Evolutionary conservation across 495 filamentous ascomycete genomes (phyloP).

Genomic region (Collariella sp.): DNA sequence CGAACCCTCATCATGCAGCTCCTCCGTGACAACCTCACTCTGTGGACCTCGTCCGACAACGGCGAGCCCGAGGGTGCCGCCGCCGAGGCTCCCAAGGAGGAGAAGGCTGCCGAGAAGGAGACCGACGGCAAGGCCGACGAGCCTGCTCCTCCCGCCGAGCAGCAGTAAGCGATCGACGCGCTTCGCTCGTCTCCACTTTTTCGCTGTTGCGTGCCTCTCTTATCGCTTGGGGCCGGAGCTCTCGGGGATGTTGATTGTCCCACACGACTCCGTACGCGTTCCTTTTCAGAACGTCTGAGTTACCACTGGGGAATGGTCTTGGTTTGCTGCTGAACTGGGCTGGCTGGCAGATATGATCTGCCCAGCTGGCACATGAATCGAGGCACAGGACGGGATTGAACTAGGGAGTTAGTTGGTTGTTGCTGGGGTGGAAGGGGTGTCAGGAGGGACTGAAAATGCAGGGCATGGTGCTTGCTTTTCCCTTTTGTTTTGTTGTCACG

Average conservation of each 20-base stretch:
- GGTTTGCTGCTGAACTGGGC: constrained; percentile 2
- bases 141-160: constrained; percentile 33
- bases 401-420: constrained; percentile 32
- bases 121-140: constrained; percentile 47
- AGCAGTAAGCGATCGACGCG: constrained; percentile 18
- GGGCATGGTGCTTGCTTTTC: constrained; percentile 24
- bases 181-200: constrained; percentile 7
- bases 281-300: constrained; percentile 5
- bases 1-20: constrained; percentile 99
- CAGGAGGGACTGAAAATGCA: constrained; percentile 30
- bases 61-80: constrained; percentile 63
- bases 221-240: neutral
- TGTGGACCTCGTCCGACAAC: constrained; percentile 97
- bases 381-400: constrained; percentile 17
- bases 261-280: neutral
- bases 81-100: constrained; percentile 54
- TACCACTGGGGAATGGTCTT: constrained; percentile 8
- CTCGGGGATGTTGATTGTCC: neutral
- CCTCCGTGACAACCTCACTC: constrained; percentile 92
- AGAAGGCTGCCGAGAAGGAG: constrained; percentile 48
- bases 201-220: constrained; percentile 10
- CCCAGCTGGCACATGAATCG: constrained; percentile 15
- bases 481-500: constrained; percentile 17
- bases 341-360: constrained; percentile 17
- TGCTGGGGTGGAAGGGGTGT: constrained; percentile 17